Percentiles rank a stretch among this genome's conserved stretches.
phyloP scores from a whole-genome alignment of 2,329 filamentous ascomycete genomes.

The Aquanectria penicillioides region DNA sequence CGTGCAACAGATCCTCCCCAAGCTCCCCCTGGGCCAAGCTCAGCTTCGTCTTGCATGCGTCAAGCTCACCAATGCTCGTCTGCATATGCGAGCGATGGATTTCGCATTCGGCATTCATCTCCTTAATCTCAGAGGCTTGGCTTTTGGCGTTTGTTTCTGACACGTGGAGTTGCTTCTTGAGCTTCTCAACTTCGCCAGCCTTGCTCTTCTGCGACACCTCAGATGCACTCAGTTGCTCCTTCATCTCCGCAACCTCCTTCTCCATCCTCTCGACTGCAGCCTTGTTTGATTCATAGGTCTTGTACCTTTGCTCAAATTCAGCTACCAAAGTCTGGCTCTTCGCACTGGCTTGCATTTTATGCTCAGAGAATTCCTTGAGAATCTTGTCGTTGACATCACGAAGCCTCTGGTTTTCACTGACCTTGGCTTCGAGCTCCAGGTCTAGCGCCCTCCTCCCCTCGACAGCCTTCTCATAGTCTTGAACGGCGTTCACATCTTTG shows the following conservation, averaged over 20 bases:
- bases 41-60: constrained; percentile 32
- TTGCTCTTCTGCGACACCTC: constrained; percentile 55
- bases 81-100: constrained; percentile 38
- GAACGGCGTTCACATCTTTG: constrained; percentile 40
- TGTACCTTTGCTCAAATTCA: constrained; percentile 40
- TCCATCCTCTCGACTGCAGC: constrained; percentile 52
- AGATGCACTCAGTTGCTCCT: constrained; percentile 50
- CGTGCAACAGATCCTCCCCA: constrained; percentile 32
- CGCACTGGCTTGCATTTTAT: constrained; percentile 32
- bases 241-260: constrained; percentile 56
- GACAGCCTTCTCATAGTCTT: constrained; percentile 38
- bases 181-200: constrained; percentile 55
- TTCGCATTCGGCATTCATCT: constrained; percentile 41
- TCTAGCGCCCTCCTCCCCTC: constrained; percentile 36
- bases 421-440: constrained; percentile 37
- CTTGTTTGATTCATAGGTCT: constrained; percentile 40
- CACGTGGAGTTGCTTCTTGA: constrained; percentile 31
- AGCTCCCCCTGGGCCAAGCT: constrained; percentile 34
- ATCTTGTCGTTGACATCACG: constrained; percentile 41
- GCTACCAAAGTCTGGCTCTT: constrained; percentile 35
- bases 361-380: constrained; percentile 34
- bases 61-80: constrained; percentile 30
- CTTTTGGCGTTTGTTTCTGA: constrained; percentile 30
- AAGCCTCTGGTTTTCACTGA: constrained; percentile 36
- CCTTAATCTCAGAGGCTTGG: constrained; percentile 35